Conservation (phyloP, 768 basidiomycete species). For the Boletus reticulatus region DNA sequence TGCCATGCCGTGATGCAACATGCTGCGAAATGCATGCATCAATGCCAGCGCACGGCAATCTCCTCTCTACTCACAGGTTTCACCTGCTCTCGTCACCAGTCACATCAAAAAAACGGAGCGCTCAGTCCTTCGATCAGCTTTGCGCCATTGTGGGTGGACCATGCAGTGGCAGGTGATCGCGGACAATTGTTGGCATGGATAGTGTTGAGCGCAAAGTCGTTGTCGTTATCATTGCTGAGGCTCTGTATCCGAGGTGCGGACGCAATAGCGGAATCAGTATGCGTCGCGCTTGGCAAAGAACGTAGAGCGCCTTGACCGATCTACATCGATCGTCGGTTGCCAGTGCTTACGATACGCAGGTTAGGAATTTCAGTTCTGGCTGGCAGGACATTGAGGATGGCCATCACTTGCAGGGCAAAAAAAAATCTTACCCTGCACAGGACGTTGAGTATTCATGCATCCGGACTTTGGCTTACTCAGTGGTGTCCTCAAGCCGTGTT, state of each 20-base stretch:
- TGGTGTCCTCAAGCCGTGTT: slow-evolving; percentile 1
- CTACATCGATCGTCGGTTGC: not conserved
- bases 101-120: slow-evolving; percentile 37
- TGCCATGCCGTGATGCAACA: slow-evolving; percentile 44
- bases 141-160: slow-evolving; percentile 56
- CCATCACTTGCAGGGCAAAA: not conserved
- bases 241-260: slow-evolving; percentile 49
- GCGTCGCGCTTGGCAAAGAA: slow-evolving; percentile 47
- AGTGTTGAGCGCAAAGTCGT: slow-evolving; percentile 44
- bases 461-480: too few species aligned
- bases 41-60: not conserved
- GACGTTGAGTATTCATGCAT: slow-evolving; percentile 32
- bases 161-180: slow-evolving; percentile 42
- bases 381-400: not conserved
- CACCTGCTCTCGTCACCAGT: slow-evolving; percentile 43
- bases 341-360: slow-evolving; percentile 32
- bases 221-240: slow-evolving; percentile 21
- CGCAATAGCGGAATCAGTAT: slow-evolving; percentile 44
- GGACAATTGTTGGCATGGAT: slow-evolving; percentile 47
- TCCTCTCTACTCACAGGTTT: slow-evolving; percentile 33
- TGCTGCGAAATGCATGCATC: slow-evolving; percentile 22
- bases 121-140: slow-evolving; percentile 53
- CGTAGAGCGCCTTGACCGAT: slow-evolving; percentile 41
- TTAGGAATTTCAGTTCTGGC: slow-evolving; percentile 36
- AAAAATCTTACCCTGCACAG: slow-evolving; percentile 26